A percentile compares a stretch with the other conserved stretches of the same genome.
Evolutionary conservation across 257 asterid species (phyloP).

Genomic region (Gardenia jasminoides): DNA sequence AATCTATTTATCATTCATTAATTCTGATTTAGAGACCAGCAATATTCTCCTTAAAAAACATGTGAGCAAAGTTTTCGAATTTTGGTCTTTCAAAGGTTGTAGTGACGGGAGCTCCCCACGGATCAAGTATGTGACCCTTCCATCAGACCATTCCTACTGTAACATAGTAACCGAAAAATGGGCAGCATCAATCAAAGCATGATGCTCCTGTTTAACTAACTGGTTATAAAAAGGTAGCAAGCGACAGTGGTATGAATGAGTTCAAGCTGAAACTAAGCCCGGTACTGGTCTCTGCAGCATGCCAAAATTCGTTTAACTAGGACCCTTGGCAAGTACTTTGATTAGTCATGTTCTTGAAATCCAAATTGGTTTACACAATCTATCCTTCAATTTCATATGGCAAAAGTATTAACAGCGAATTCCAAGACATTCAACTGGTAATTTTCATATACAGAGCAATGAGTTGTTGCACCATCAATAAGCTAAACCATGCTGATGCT

Average conservation of each 20-base stretch:
- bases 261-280: neutral
- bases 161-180: neutral
- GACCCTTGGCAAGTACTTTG: neutral
- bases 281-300: neutral
- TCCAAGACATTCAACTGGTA: neutral
- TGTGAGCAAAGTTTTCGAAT: too few species aligned
- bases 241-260: neutral
- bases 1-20: too few species aligned
- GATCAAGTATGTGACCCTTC: too few species aligned
- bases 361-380: neutral
- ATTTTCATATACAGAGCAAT: slow-evolving; percentile 9
- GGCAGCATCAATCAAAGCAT: too few species aligned
- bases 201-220: too few species aligned
- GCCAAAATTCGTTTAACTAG: neutral
- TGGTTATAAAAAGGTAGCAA: neutral
- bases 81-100: too few species aligned
- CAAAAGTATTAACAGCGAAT: neutral
- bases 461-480: slow-evolving; percentile 1
- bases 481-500: slow-evolving; percentile 16
- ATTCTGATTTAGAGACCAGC: too few species aligned
- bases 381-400: neutral
- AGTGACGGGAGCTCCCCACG: too few species aligned
- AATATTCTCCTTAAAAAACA: too few species aligned
- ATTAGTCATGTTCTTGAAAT: neutral
- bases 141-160: too few species aligned